Evolutionary conservation across 208 protist genomes (phyloP), one percentile per base, ranked within the genome.

Genomic region (Trypanosomatidae sp.): DNA sequence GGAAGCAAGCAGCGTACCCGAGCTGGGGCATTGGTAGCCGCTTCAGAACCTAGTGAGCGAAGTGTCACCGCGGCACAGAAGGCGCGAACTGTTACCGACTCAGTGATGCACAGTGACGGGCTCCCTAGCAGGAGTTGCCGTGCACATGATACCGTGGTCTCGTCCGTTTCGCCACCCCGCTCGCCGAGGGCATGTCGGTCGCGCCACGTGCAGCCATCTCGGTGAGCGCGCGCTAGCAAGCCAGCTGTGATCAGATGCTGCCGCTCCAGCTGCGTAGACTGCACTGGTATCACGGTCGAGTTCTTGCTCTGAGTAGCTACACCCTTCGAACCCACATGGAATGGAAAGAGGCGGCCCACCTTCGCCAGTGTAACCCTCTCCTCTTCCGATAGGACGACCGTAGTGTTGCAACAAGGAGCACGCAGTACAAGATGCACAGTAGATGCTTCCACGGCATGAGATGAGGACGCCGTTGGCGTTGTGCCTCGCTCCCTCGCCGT

Each of bases 41-140:
- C 47, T 28, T 9, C 53, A 28, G 3, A 53, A 36, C 30, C 8
- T 64, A 17, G 65, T n/a, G 39, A 36, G 28, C 43, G 53, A 25
- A 76, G 41, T 9, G 28, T 28, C 19, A 90, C 73, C 0, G 84
- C 84, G 7, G 83, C 76, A 50, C 88, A 93, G 62, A 81, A 82
- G 13, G 78, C 52, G 9, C 84, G 85, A 46, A 93, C 77, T 7
- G 86, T 71, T 17, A 76, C 15, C 0, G 74, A 82, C 50, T 87
- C 81, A 0, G 44, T 76, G 52, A 84, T 53, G 0, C 43, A 59
- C 28, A 90, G 47, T 1, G 76, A 78, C 15, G 77, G 47, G 7
- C 59, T 68, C 46, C 77, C 73, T 22, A 83, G 73, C n/a, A 87
- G 52, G 6, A 87, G 68, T 58, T 79, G 75, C 5, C 76, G 76